phyloP scores from a whole-genome alignment of 345 rosid genomes.

The Citrus mangshanensis region DNA sequence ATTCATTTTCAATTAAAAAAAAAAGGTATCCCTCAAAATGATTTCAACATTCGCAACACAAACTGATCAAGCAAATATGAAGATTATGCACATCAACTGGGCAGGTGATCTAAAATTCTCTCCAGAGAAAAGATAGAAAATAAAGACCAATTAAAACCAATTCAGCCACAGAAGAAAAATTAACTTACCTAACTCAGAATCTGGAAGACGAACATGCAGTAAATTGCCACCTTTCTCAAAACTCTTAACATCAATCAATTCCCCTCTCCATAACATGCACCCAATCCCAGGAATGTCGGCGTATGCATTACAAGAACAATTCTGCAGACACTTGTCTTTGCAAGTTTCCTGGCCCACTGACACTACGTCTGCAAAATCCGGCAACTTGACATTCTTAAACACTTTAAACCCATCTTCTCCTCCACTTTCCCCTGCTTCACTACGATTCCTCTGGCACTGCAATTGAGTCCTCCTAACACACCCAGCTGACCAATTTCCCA shows the following conservation, averaged over 20 bases:
- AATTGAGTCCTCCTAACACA: conserved; percentile 29
- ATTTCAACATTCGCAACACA: not conserved
- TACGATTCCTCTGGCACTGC: conserved; percentile 27
- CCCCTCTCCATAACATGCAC: conserved; percentile 58
- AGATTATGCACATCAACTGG: not conserved
- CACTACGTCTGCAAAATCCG: conserved; percentile 27
- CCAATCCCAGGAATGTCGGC: conserved; percentile 38
- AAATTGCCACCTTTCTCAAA: conserved; percentile 31
- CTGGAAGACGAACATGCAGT: conserved; percentile 50
- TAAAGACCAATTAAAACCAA: not conserved
- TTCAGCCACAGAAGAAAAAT: not conserved
- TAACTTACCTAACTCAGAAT: conserved; percentile 52
- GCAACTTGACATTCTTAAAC: conserved; percentile 30
- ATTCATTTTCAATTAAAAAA: not conserved
- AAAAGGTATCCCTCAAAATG: not conserved
- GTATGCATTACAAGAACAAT: conserved; percentile 69
- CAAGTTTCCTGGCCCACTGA: not conserved
- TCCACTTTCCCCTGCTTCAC: not conserved
- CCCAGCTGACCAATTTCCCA: conserved; percentile 38
- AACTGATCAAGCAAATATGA: not conserved
- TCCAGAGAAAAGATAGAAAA: conserved; percentile 4
- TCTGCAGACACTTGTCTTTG: conserved; percentile 17
- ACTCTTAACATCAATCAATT: conserved; percentile 51
- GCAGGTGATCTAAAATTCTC: not conserved
- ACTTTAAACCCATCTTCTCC: conserved; percentile 29